Evolutionary conservation across 1,284 basidiomycete genomes (phyloP).

Genomic region (Ustilago loliicola): DNA sequence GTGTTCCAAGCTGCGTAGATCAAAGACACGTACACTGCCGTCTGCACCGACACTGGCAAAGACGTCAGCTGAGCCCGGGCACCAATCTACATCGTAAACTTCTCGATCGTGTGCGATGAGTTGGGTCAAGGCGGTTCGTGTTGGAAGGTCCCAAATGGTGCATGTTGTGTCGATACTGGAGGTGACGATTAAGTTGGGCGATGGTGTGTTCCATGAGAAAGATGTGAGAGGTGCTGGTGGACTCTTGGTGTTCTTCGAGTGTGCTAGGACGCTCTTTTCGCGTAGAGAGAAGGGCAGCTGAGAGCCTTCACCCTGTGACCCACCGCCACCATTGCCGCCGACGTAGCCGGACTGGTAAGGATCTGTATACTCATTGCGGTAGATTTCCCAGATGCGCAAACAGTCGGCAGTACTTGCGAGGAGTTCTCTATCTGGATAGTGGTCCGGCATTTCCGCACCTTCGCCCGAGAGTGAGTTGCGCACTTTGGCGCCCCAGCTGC

Average conservation of each 20-base stretch:
- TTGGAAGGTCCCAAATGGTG: slow-evolving; percentile 88
- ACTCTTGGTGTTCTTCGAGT: slow-evolving; percentile 64
- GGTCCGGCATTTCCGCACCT: slow-evolving; percentile 32
- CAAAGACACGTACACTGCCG: slow-evolving; percentile 94
- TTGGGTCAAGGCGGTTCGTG: slow-evolving; percentile 94
- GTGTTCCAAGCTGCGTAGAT: slow-evolving; percentile 94
- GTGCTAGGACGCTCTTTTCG: slow-evolving; percentile 68
- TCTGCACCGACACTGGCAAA: slow-evolving; percentile 99
- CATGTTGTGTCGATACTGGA: slow-evolving; percentile 76
- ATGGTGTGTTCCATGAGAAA: slow-evolving; percentile 69
- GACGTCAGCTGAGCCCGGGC: slow-evolving; percentile 96
- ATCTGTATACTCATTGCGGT: slow-evolving; percentile 56
- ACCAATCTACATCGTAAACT: slow-evolving; percentile 97
- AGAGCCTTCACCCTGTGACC: slow-evolving; percentile 18
- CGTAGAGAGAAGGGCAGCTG: slow-evolving; percentile 57
- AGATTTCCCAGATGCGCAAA: slow-evolving; percentile 67
- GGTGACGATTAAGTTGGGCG: slow-evolving; percentile 69
- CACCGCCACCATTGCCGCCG: slow-evolving; percentile 36
- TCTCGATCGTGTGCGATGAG: slow-evolving; percentile 91
- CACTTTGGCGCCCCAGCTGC: slow-evolving; percentile 57
- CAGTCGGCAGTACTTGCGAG: slow-evolving; percentile 69
- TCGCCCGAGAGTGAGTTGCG: slow-evolving; percentile 22
- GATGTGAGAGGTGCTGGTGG: slow-evolving; percentile 69
- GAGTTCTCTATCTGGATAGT: slow-evolving; percentile 66
- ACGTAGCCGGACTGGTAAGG: slow-evolving; percentile 54